Percentiles rank a stretch among this genome's conserved stretches.
These are phyloP conservation scores for Xylariales sp. DNA, from an alignment of 2,329 filamentous ascomycete species.

Conservation along the genomic window DNA sequence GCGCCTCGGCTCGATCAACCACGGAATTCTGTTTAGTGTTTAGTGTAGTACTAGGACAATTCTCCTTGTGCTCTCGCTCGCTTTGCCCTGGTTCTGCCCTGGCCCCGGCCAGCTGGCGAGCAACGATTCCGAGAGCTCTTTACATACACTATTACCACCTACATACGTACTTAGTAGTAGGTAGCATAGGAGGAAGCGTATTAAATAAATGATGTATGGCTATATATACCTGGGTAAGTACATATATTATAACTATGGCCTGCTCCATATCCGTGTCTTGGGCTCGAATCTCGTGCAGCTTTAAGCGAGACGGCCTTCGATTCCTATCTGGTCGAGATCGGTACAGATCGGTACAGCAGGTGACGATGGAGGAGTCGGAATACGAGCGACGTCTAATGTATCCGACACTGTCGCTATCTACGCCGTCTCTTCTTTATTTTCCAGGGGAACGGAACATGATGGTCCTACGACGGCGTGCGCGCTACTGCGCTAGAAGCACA, in stretches of 20 bases:
- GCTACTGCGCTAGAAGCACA: background rate
- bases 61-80: background rate
- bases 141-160: no score
- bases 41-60: conserved; percentile 1
- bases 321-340: background rate
- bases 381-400: no score
- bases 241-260: background rate
- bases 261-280: background rate
- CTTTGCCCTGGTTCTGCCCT: background rate
- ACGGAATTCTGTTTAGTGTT: conserved; percentile 34
- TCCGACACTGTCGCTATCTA: background rate
- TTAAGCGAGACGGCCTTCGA: background rate
- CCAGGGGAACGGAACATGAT: conserved; percentile 13
- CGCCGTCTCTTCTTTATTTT: conserved; percentile 13
- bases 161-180: no score
- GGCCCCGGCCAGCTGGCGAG: background rate
- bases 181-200: no score
- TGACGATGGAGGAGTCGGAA: no score
- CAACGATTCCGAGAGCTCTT: background rate
- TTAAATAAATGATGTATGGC: no score
- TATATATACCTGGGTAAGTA: background rate
- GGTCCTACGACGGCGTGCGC: conserved; percentile 6
- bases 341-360: background rate
- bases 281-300: background rate
- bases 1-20: conserved; percentile 45